Base-by-base conservation (phyloP, 2,329 filamentous ascomycete genomes). In the Pseudocercospora fijiensis region DNA sequence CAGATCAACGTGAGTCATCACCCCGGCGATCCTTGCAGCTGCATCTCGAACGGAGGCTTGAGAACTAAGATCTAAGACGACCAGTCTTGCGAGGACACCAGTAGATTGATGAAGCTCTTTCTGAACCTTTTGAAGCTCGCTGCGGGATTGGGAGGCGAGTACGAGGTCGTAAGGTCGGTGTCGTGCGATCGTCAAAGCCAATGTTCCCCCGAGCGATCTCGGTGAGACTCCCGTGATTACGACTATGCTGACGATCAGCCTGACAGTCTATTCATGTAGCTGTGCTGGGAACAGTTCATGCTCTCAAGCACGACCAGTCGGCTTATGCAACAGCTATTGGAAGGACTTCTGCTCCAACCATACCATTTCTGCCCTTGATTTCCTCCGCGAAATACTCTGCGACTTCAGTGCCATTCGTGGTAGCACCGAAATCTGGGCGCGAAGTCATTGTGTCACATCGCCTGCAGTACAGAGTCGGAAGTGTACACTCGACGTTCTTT, bases 211-310 rank as follows among this genome's bases (percentile, higher is more conserved):
- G 4, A 64, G 62, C 11, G 57, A 59, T 1, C 41, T 56, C 3
- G 62, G 51, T 7, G 57, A 64, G 7, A 60, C 37, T 22, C 62
- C 62, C 13, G 62, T 60, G 16, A 64, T 57, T 11, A 64, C 13
- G 57, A 64, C 62, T 57, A 52, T 30, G 24, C 49, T 41, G 27
- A 33, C 22, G 2, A 41, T 26, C 9, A 51, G 24, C 20, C n/a
- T 13, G 18, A n/a, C 53, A 9, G 3, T 41, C 37, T 1, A 18
- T 18, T 6, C 3, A 1, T 8, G 2, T 18, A 41, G 16, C 37
- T n/a, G 1, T 5, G 9, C 33, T 37, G 10, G 9, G 30, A 33
- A 33, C 2, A 6, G 1, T 13, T 13, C 30, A 33, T 9, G 30
- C 30, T 33, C 11, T 10, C 7, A 11, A 33, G 10, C 7, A 11